Evolutionary conservation across 306 rosid species (phyloP).

Genomic region (Amphicarpaea edgeworthii): DNA sequence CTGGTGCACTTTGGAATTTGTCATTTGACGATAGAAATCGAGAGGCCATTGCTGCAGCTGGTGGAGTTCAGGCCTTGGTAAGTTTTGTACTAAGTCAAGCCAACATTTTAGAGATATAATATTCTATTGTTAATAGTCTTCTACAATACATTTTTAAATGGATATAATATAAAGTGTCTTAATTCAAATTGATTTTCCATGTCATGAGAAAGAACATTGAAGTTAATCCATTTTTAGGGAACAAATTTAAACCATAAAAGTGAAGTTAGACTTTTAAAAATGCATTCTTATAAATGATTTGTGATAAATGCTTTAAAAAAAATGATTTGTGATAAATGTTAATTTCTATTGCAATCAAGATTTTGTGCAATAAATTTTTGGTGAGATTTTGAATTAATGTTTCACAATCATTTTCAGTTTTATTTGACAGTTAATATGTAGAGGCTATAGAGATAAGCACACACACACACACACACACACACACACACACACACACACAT

Average conservation of each 20-base stretch:
- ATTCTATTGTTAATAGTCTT: not conserved
- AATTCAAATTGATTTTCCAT: no score
- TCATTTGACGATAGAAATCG: constrained; percentile 99
- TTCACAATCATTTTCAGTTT: constrained; percentile 5
- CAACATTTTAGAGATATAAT: not conserved
- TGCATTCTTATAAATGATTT: no score
- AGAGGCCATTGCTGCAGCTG: constrained; percentile 96
- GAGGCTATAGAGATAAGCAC: constrained; percentile 7
- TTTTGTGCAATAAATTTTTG: not conserved
- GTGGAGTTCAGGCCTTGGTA: constrained; percentile 99
- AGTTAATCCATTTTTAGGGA: no score
- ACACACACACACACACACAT: no score
- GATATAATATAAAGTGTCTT: no score
- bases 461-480: no score
- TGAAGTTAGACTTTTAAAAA: no score
- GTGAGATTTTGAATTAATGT: not conserved
- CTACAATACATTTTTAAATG: no score
- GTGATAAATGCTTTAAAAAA: not conserved
- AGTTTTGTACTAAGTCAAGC: constrained; percentile 36
- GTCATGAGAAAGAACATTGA: no score
- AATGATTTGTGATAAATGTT: not conserved
- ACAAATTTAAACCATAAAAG: no score
- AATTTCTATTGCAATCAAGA: not conserved
- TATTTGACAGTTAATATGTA: constrained; percentile 23
- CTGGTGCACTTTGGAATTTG: constrained; percentile 99